A percentile compares a stretch with the other conserved stretches of the same genome.
These are phyloP conservation scores for Paecilomyces fulvus DNA, from an alignment of 2,329 filamentous ascomycete genomes.

Conservation along the genomic window DNA sequence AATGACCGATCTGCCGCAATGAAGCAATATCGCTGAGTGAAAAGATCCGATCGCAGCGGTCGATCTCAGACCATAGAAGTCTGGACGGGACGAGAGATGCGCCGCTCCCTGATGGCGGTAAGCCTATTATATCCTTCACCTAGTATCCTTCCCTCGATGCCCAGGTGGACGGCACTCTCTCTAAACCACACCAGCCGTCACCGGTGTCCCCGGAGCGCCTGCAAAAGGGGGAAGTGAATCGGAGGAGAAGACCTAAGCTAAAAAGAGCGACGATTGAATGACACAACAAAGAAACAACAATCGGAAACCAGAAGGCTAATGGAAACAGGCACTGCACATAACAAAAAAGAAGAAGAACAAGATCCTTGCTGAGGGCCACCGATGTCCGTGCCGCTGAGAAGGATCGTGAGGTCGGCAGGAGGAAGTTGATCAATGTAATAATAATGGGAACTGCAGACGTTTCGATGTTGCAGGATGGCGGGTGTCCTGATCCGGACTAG, in stretches of 20 bases:
- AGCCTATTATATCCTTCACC: not conserved
- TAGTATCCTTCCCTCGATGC: not conserved
- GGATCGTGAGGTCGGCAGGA: conserved; percentile 2
- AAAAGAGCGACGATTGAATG: conserved; percentile 2
- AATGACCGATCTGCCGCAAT: not conserved
- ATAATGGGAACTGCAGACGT: conserved; percentile 2
- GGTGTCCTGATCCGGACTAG: conserved; percentile 10
- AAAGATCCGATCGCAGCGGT: not conserved
- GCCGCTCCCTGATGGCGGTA: not conserved
- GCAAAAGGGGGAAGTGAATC: not conserved
- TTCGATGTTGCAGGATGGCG: conserved; percentile 1
- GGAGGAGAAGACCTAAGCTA: not conserved
- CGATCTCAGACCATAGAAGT: not conserved
- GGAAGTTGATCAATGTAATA: conserved; percentile 3
- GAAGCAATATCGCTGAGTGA: not conserved
- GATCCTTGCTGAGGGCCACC: not conserved
- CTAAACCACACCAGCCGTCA: not conserved
- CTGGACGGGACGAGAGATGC: not conserved
- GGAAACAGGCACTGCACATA: not conserved
- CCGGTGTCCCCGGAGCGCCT: not conserved
- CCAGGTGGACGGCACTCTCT: not conserved
- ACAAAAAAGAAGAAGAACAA: conserved; percentile 6
- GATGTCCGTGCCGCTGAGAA: not conserved
- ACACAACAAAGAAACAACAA: conserved; percentile 3
- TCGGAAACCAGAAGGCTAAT: conserved; percentile 2